phyloP scores from a whole-genome alignment of 2,329 filamentous ascomycete genomes.

The Cladosporium cucumerinum region DNA sequence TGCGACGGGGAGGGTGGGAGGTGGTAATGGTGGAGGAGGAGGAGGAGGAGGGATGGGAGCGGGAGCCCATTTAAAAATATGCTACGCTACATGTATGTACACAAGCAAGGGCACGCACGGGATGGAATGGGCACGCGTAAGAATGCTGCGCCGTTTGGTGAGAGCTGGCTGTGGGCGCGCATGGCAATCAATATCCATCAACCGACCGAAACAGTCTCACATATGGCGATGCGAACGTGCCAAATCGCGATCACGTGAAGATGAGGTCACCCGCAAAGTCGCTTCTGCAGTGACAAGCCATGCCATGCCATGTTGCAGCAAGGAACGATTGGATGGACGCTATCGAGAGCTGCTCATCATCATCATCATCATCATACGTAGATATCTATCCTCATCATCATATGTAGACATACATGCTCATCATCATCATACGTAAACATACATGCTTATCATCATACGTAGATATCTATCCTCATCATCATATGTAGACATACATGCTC shows the following conservation, averaged over 20 bases:
- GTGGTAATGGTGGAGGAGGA: background rate
- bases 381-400: no score
- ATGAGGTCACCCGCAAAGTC: background rate
- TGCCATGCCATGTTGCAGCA: background rate
- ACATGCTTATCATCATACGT: no score
- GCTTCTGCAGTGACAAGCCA: background rate
- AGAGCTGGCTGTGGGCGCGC: background rate
- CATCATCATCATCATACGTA: no score
- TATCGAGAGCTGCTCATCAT: background rate
- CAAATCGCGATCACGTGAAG: background rate
- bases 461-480: no score
- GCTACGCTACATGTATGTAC: background rate
- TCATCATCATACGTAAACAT: no score
- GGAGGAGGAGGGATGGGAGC: background rate
- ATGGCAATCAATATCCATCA: background rate
- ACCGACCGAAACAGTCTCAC: background rate
- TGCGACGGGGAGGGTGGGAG: conserved; percentile 6
- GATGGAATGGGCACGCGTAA: background rate
- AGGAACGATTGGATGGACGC: background rate
- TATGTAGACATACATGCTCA: no score
- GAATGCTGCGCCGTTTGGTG: conserved; percentile 3
- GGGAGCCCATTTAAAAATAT: background rate
- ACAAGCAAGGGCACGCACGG: conserved; percentile 8
- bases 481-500: no score
- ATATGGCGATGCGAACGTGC: background rate